A percentile compares a stretch with the other conserved stretches of the same genome.
Conservation (phyloP, 305 asterid genomes). For the Rubia peregrina region DNA sequence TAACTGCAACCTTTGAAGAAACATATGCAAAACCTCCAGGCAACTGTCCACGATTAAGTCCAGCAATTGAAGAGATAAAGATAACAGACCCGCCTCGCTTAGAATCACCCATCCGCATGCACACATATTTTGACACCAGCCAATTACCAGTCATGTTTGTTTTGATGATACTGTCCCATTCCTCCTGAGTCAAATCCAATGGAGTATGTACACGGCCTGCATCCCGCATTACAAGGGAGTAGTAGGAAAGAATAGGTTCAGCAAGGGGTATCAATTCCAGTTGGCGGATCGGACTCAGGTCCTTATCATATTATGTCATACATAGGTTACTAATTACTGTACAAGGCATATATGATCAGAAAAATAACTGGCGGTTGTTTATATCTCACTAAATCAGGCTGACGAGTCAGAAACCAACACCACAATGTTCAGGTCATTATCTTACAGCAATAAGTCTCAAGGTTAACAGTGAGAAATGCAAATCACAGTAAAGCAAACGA, state of each 20-base stretch:
- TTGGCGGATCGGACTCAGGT: no score
- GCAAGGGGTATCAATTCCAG: not conserved
- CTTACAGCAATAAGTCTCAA: not conserved
- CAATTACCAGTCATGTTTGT: conserved; percentile 32
- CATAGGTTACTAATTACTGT: no score
- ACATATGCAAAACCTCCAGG: conserved; percentile 28
- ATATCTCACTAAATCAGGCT: no score
- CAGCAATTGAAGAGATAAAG: conserved; percentile 26
- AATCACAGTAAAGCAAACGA: not conserved
- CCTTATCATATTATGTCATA: no score
- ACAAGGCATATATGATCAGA: no score
- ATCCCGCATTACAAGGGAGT: not conserved
- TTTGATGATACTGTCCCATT: conserved; percentile 19
- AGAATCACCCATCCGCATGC: conserved; percentile 24
- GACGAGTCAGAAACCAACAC: no score
- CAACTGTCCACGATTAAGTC: conserved; percentile 19
- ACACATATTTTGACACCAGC: conserved; percentile 32
- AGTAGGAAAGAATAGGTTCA: not conserved
- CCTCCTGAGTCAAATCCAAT: conserved; percentile 23
- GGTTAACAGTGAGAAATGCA: not conserved
- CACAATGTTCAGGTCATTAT: not conserved
- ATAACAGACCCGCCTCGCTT: conserved; percentile 28
- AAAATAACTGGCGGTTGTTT: no score
- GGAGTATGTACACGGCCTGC: conserved; percentile 21
- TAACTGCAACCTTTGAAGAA: conserved; percentile 23